Base-by-base conservation (phyloP, 768 basidiomycete genomes). In the Mycena maculata region DNA sequence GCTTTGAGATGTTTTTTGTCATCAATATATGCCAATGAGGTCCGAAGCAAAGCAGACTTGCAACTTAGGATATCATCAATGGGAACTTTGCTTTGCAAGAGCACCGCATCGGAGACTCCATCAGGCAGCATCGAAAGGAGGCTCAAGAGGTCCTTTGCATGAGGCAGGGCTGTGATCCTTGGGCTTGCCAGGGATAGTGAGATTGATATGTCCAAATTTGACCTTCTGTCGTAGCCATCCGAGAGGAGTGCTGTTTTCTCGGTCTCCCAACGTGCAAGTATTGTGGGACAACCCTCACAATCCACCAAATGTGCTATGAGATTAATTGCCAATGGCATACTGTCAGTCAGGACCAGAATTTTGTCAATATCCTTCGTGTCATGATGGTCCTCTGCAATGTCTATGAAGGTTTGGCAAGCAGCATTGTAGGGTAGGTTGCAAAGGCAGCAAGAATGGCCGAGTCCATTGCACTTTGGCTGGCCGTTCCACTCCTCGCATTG, bases 401-500 rank as follows among this genome's bases (percentile, higher is more conserved):
- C 49, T 16, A 31, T 31, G n/a, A 61, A 61, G 0, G n/a, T 53
- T 13, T 23, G 18, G 9, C 2, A 30, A 10, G 60, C 60, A 23
- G 60, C 49, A 23, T 42, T 13, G 1, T 41, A 39, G 31, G 8
- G 48, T 50, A 36, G 4, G 7, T 6, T 6, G 52, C 49, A 22
- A 39, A 52, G 11, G 49, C 39, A 1, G 60, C 49, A 7, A 39
- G 13, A n/a, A n/a, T n/a, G n/a, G n/a, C n/a, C n/a, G n/a, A n/a
- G n/a, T n/a, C n/a, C n/a, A n/a, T n/a, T n/a, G n/a, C n/a, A n/a
- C n/a, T n/a, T n/a, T n/a, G n/a, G n/a, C n/a, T n/a, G n/a, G n/a
- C n/a, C n/a, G n/a, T 16, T 61, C 60, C 3, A 41, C 39, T 9
- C 60, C 60, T 25, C 60, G 41, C 60, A 62, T 62, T 15, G 60